phyloP scores from a whole-genome alignment of 805 yeast species.

The Yamadazyma insecticola region DNA sequence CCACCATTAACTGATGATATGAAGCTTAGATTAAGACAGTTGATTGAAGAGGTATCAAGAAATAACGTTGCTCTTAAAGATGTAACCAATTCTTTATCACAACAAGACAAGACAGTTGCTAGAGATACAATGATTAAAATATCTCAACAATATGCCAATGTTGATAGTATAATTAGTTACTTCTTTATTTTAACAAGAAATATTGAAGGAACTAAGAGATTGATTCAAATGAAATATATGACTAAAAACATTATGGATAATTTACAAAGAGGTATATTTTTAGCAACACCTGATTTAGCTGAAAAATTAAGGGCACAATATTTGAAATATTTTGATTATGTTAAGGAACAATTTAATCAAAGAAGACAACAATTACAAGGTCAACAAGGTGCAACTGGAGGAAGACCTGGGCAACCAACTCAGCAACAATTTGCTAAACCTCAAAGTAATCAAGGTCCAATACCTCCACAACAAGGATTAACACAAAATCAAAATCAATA shows the following conservation, averaged over 20 bases:
- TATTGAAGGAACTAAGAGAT: slow-evolving; percentile 67
- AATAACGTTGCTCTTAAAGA: slow-evolving; percentile 65
- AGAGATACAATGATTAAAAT: slow-evolving; percentile 49
- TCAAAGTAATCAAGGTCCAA: slow-evolving; percentile 3
- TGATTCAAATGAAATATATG: slow-evolving; percentile 76
- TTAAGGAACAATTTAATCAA: slow-evolving; percentile 53
- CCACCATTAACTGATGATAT: slow-evolving; percentile 54
- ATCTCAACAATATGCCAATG: slow-evolving; percentile 59
- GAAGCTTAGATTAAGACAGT: slow-evolving; percentile 54
- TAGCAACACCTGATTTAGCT: slow-evolving; percentile 68
- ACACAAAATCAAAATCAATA: not conserved
- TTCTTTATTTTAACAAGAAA: slow-evolving; percentile 73
- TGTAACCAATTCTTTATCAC: slow-evolving; percentile 55
- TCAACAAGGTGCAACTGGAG: slow-evolving; percentile 16
- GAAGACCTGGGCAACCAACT: not conserved
- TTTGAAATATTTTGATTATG: slow-evolving; percentile 69
- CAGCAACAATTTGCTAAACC: not conserved
- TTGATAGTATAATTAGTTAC: slow-evolving; percentile 74
- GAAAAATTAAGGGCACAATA: slow-evolving; percentile 69
- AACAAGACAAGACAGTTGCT: slow-evolving; percentile 60
- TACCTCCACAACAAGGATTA: not conserved
- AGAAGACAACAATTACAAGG: slow-evolving; percentile 34
- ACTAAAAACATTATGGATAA: slow-evolving; percentile 71
- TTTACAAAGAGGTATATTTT: slow-evolving; percentile 57
- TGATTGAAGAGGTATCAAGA: slow-evolving; percentile 65